phyloP scores from a whole-genome alignment of 345 rosid genomes.

The Eucalyptus curtisii region DNA sequence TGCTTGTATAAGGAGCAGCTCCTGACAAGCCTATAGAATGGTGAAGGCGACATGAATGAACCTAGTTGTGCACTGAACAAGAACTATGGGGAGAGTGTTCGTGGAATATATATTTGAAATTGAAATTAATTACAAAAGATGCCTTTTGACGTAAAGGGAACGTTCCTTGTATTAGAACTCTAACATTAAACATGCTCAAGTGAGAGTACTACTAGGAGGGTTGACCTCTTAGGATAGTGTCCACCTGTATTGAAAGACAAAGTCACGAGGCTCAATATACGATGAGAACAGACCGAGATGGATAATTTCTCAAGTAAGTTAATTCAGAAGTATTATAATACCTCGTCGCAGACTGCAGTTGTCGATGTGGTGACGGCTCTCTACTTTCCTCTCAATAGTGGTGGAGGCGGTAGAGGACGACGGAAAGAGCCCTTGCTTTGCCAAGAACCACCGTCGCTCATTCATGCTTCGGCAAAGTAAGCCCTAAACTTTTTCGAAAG shows the following conservation, averaged over 20 bases:
- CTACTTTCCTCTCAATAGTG: background rate
- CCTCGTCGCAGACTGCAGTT: rapidly evolving
- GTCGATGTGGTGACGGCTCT: background rate
- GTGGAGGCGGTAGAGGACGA: background rate
- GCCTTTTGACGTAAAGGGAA: background rate
- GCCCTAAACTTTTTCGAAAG: background rate
- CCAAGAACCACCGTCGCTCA: background rate
- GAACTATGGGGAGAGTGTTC: too few relatives aligned
- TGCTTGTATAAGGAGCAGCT: rapidly evolving
- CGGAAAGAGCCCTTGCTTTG: background rate
- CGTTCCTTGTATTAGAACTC: background rate
- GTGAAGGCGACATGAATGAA: background rate
- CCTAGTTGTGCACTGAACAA: background rate
- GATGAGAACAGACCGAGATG: background rate
- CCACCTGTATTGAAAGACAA: too few relatives aligned
- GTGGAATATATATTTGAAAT: too few relatives aligned
- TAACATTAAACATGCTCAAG: rapidly evolving
- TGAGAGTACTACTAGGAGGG: background rate
- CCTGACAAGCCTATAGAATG: background rate
- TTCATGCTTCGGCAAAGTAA: background rate
- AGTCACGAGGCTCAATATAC: too few relatives aligned
- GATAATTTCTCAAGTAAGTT: too few relatives aligned
- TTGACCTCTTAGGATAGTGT: background rate
- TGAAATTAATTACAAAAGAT: too few relatives aligned
- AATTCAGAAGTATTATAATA: too few relatives aligned